Conservation (phyloP, 148 eudicot species). For the Drosera capensis region DNA sequence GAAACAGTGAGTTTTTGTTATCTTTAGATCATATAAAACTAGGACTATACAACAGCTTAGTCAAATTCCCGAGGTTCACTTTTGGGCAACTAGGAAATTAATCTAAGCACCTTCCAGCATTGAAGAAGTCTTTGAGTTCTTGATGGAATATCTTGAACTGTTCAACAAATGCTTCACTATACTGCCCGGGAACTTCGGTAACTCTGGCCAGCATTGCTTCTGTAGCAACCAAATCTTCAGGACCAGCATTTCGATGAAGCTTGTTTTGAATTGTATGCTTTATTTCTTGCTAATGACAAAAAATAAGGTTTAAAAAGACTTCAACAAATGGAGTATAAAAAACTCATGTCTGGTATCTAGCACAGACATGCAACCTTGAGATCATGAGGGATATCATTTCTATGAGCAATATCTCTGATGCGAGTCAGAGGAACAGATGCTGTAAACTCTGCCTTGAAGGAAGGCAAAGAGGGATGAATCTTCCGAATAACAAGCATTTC, state of each 20-base stretch:
- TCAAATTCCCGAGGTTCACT: too few species aligned
- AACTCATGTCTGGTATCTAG: not conserved
- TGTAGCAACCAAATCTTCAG: slow-evolving; percentile 93
- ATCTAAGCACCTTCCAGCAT: slow-evolving; percentile 77
- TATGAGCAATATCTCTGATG: slow-evolving; percentile 93
- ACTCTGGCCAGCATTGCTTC: slow-evolving; percentile 91
- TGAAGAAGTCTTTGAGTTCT: slow-evolving; percentile 95
- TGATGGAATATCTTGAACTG: slow-evolving; percentile 79
- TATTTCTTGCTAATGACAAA: slow-evolving; percentile 75
- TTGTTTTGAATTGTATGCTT: slow-evolving; percentile 99
- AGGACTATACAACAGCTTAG: too few species aligned
- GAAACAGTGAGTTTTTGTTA: too few species aligned
- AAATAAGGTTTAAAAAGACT: not conserved
- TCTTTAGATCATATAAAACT: too few species aligned
- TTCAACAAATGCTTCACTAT: slow-evolving; percentile 69
- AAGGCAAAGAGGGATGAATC: slow-evolving; percentile 93
- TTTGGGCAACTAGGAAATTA: not conserved
- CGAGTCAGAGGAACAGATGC: slow-evolving; percentile 96
- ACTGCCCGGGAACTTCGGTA: slow-evolving; percentile 73
- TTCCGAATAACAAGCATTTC: slow-evolving; percentile 81
- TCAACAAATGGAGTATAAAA: not conserved
- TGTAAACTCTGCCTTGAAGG: slow-evolving; percentile 93
- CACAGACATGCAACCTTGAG: slow-evolving; percentile 47
- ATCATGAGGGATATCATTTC: slow-evolving; percentile 87
- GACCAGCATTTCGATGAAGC: slow-evolving; percentile 97